A percentile compares a stretch with the other conserved stretches of the same genome.
phyloP scores from a whole-genome alignment of 2,329 filamentous ascomycete species.

The Trichoderma gracile region DNA sequence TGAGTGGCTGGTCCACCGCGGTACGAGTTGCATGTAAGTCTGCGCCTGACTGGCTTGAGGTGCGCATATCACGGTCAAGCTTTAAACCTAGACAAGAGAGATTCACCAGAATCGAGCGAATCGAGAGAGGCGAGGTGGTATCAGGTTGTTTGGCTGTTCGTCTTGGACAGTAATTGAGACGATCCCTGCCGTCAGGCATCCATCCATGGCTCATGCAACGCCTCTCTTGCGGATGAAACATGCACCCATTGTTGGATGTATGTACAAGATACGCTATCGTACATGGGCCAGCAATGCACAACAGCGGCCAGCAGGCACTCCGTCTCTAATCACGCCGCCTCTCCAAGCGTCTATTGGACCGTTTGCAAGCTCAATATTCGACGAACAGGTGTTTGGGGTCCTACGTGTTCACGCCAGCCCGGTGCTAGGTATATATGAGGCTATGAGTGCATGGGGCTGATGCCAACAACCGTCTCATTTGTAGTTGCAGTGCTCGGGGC shows the following conservation, averaged over 20 bases:
- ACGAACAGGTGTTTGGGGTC: conserved; percentile 7
- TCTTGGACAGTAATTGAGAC: conserved; percentile 6
- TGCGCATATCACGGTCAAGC: too few relatives aligned
- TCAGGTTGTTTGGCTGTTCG: neutral
- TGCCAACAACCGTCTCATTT: neutral
- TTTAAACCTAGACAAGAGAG: neutral
- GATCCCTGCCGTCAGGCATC: conserved; percentile 9
- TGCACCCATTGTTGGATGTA: neutral
- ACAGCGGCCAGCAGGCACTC: conserved; percentile 6
- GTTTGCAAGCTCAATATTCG: neutral
- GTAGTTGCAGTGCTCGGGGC: conserved; percentile 8
- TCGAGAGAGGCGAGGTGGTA: neutral
- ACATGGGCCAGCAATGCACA: conserved; percentile 2
- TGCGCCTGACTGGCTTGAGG: neutral
- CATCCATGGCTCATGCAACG: conserved; percentile 2
- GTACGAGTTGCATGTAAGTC: neutral
- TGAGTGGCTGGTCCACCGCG: conserved; percentile 8
- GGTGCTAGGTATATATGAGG: neutral
- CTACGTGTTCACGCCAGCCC: conserved; percentile 23
- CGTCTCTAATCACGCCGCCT: neutral
- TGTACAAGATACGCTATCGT: conserved; percentile 17
- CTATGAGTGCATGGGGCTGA: neutral
- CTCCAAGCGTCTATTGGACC: neutral
- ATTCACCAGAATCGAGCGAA: neutral
- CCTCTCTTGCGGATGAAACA: conserved; percentile 8